Conservation (phyloP, 352 stramenopile species). For the Albugo candida region DNA sequence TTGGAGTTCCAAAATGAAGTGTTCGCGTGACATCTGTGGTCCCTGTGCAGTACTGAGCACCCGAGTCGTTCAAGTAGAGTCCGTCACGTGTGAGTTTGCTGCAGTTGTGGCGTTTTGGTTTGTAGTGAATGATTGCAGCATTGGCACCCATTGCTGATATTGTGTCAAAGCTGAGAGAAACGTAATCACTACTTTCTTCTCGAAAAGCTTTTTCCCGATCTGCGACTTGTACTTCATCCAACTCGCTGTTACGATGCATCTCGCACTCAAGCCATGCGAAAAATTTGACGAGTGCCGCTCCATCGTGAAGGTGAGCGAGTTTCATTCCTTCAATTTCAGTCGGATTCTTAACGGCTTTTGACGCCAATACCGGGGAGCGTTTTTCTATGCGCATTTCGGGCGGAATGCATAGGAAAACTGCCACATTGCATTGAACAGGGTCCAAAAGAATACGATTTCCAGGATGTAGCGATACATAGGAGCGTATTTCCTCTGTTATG, state of each 20-base stretch:
- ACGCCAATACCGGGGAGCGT: slow-evolving; percentile 56
- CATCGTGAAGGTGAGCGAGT: slow-evolving; percentile 88
- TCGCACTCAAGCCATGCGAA: slow-evolving; percentile 85
- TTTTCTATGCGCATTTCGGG: slow-evolving; percentile 47
- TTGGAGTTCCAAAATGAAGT: slow-evolving; percentile 90
- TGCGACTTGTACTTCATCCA: slow-evolving; percentile 76
- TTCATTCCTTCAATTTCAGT: slow-evolving; percentile 92
- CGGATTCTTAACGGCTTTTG: slow-evolving; percentile 87
- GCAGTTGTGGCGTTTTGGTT: slow-evolving; percentile 60
- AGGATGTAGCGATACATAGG: slow-evolving; percentile 25
- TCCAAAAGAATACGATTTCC: slow-evolving; percentile 54
- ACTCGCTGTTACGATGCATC: slow-evolving; percentile 26
- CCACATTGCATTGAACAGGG: slow-evolving; percentile 67
- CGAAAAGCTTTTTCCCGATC: slow-evolving; percentile 82
- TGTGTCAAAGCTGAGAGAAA: slow-evolving; percentile 93
- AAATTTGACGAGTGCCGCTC: slow-evolving; percentile 86
- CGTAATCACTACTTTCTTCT: slow-evolving; percentile 66
- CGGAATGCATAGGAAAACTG: slow-evolving; percentile 60
- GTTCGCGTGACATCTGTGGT: slow-evolving; percentile 99
- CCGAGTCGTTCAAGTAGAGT: slow-evolving; percentile 98
- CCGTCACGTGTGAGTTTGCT: slow-evolving; percentile 77
- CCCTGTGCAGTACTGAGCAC: slow-evolving; percentile 95
- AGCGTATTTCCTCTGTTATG: slow-evolving; percentile 22
- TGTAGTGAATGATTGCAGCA: slow-evolving; percentile 94
- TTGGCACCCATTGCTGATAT: slow-evolving; percentile 94